These are phyloP conservation scores for Calophaca sinica DNA, from an alignment of 306 rosid genomes.

Conservation along the genomic window DNA sequence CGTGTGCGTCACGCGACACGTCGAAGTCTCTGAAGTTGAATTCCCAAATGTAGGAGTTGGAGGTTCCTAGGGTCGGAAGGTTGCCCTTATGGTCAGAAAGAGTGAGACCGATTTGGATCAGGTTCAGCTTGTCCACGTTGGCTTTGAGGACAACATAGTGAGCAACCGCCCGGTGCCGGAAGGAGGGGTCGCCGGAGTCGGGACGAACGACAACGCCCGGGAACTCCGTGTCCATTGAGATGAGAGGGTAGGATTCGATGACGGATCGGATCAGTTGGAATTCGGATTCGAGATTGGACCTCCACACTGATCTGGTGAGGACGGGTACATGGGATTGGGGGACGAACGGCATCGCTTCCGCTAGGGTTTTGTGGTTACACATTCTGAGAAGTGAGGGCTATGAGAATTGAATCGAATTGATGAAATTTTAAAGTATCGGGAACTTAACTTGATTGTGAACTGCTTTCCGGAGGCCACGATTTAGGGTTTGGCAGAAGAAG, in stretches of 20 bases:
- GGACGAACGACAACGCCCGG: slow-evolving; percentile 74
- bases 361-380: slow-evolving; percentile 10
- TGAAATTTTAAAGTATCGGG: not conserved
- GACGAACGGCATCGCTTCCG: not conserved
- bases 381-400: not conserved
- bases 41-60: slow-evolving; percentile 37
- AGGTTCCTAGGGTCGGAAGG: slow-evolving; percentile 35
- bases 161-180: slow-evolving; percentile 17
- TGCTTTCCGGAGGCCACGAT: not conserved
- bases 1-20: slow-evolving; percentile 25
- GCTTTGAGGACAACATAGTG: slow-evolving; percentile 73
- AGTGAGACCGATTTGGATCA: slow-evolving; percentile 64
- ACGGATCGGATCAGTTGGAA: slow-evolving; percentile 60
- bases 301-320: slow-evolving; percentile 70
- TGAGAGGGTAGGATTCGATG: slow-evolving; percentile 55
- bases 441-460: not conserved
- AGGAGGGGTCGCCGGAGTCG: slow-evolving; percentile 41
- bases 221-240: slow-evolving; percentile 86
- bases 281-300: slow-evolving; percentile 63
- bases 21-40: slow-evolving; percentile 45
- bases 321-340: slow-evolving; percentile 33
- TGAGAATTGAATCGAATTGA: not conserved
- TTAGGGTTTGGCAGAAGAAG: slow-evolving; percentile 26
- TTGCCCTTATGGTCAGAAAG: slow-evolving; percentile 39
- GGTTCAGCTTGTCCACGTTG: slow-evolving; percentile 70